These are phyloP conservation scores for Lecanicillium sp. DNA, from an alignment of 2,329 filamentous ascomycete genomes.

Conservation along the genomic window DNA sequence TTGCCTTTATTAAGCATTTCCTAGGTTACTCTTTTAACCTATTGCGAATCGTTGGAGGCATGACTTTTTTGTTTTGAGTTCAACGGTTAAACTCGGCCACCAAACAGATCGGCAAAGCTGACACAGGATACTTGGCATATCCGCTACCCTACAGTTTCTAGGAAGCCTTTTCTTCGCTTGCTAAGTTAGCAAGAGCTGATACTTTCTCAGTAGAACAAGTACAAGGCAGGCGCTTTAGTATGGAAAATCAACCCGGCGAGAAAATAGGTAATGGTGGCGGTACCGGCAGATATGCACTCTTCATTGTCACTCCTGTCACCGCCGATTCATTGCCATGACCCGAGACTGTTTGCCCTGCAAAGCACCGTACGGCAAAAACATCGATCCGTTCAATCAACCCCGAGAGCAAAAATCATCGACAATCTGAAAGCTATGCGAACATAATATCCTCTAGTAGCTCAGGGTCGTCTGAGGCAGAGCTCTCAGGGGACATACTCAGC, in stretches of 20 bases:
- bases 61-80: too few species aligned
- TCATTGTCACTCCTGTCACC: conserved; percentile 32
- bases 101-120: too few species aligned
- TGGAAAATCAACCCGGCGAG: conserved; percentile 27
- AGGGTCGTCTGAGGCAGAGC: conserved; percentile 25
- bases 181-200: too few species aligned
- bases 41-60: conserved; percentile 24
- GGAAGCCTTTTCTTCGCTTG: conserved; percentile 15
- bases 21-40: conserved; percentile 26
- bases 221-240: too few species aligned
- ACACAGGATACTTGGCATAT: too few species aligned
- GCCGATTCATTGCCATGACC: conserved; percentile 35
- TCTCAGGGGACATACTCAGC: conserved; percentile 26
- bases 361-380: conserved; percentile 38
- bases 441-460: conserved; percentile 27
- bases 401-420: conserved; percentile 26
- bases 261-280: conserved; percentile 45
- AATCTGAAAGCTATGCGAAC: conserved; percentile 35
- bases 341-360: conserved; percentile 40
- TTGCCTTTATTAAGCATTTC: conserved; percentile 22
- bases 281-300: conserved; percentile 30
- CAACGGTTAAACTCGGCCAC: too few species aligned
- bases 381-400: conserved; percentile 28
- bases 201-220: too few species aligned
- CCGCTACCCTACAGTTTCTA: conserved; percentile 15